Evolutionary conservation across 2,329 filamentous ascomycete species (phyloP), one percentile per base, ranked within the genome.

Genomic region (Atkinsonella texensis): DNA sequence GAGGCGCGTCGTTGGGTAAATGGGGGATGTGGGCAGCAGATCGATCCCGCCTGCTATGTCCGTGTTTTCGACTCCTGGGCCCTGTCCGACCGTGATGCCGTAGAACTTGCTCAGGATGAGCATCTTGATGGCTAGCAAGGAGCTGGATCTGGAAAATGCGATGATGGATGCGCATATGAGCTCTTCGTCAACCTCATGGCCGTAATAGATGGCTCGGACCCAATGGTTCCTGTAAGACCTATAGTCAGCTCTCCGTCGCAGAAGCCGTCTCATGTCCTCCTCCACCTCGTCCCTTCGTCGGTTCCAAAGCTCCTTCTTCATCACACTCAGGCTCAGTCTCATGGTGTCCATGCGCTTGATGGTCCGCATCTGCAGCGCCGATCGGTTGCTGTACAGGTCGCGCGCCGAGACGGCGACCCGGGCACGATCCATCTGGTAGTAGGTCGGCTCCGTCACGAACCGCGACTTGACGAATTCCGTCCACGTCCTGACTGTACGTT

Each of bases 1-100:
- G 0, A 90, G 70, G 2, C 70, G 68, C 8, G 63, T 55, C 0
- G 77, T 80, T 2, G 87, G 87, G 48, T 72, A 69, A 33, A 84
- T 64, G 8, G 78, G 74, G 1, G 78, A 83, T 31, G 72, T 69
- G 0, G 57, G 59, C 1, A 69, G 62, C 43, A 78, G 73, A 1
- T 61, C 58, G 32, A 61, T 69, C n/a, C 70, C 66, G 15, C 63
- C 68, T 1, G 52, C 55, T 41, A 71, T 54, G 8, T 54, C 17
- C 10, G 60, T 53, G 0, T 61, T 56, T 3, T 56, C 56, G 7
- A 45, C 35, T 15, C 20, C 46, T 0, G 61, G 55, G 1, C 57
- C 51, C 17, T 59, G 52, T 11, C 52, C 40, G 11, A 66, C 53
- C 6, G 49, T 42, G 48, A 70, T 59, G 17, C 60, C 60, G 49